Evolutionary conservation across 352 stramenopile species (phyloP), one percentile per base, ranked within the genome.

Genomic region (Phytophthora cactorum): DNA sequence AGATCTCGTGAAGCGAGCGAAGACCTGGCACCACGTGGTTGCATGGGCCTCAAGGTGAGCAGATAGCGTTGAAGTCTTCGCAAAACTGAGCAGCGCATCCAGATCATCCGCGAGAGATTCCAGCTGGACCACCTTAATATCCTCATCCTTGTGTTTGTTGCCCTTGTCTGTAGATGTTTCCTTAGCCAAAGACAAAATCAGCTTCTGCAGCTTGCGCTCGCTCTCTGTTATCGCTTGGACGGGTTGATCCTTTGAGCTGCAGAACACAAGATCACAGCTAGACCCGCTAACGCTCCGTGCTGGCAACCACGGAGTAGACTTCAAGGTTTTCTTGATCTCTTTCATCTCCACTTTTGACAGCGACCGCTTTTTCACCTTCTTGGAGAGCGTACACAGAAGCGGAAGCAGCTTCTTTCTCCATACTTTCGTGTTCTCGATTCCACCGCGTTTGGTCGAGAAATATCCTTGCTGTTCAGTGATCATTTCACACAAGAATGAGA

Each of bases 371-470:
- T 70, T 68, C 25, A 86, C 32, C 25, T 78, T 72, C 70, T 77
- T 85, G 4, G 75, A 66, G 14, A 92, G 66, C 1, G 67, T 52
- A 10, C 52, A 52, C 2, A 92, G 64, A 32, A 91, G 43, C 0
- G 86, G 86, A 14, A 82, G 38, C 12, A 87, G 10, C 11, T 70
- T 66, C 29, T 70, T 74, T 52, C 75, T 75, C 78, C 78, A 87
- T 15, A 38, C 39, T 27, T 74, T 71, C 28, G 64, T 70, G 15
- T 77, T 65, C 9, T 74, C 66, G 9, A 12, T 22, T 15, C 53
- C 63, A 34, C 12, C 11, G 32, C 8, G 29, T 38, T 60, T 53
- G 44, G 14, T 25, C 22, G 38, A 39, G 22, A 56, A 57, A 1
- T 10, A 22, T 17, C 8, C 15, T 39, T 72, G 44, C 14, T 72